Base-by-base conservation (phyloP, 768 basidiomycete genomes). In the Termitomyces heimii region DNA sequence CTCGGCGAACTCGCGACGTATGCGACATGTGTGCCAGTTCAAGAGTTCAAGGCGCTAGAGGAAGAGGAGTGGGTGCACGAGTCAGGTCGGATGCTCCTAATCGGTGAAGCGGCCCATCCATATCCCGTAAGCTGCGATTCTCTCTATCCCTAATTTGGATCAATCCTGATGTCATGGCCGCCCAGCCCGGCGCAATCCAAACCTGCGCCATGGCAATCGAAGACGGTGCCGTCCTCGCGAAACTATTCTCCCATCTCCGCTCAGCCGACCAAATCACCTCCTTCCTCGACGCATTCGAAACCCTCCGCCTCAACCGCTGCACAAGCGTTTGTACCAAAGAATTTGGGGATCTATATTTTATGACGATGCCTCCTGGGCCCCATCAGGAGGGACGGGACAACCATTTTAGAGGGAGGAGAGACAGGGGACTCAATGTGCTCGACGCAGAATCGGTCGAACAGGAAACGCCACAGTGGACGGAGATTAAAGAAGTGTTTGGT, bases 31-130 rank as follows among this genome's bases (percentile, higher is more conserved):
- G 61, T 77, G 9, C 73, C 73, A 0, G 68, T 81, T 0, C 68
- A 71, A 22, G 67, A 75, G 13, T 70, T 77, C 22, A 60, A 67
- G 4, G 69, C 73, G 13, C 64, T 81, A n/a, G 78, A 82, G 47
- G 73, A 79, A n/a, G 78, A 82, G 49, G 73, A 79, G 39, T 84
- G 82, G 83, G 75, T 79, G 1, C 77, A 84, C 57, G 66, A 68
- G 29, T 70, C 68, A 34, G 79, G 79, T 5, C 70, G 72, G 20
- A 64, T 79, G 55, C 68, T 83, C 16, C 59, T 84, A 8, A 71
- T 85, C 16, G 84, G 84, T 43, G 78, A 81, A 34, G 82, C 83
- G 0, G 82, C 80, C 0, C 83, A 85, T 65, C 80, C 82, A 13
- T 71, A 81, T 45, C 77, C 81, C 42, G 83, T 83, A 60, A 65